These are phyloP conservation scores for Ramaria sp. DNA, from an alignment of 768 basidiomycete species.

Conservation along the genomic window DNA sequence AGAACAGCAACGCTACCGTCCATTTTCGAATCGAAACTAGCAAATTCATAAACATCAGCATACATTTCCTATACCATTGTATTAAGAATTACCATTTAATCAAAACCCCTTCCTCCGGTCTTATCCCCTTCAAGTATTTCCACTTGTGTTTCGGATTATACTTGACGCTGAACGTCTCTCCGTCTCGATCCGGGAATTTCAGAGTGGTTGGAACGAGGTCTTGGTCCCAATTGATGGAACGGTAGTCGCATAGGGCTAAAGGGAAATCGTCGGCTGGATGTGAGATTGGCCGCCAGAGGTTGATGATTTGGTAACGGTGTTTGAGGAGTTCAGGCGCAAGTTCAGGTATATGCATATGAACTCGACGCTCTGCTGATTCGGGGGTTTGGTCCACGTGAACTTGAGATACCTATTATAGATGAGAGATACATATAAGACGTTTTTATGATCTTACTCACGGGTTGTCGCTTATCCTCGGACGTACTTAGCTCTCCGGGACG, in stretches of 20 bases:
- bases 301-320: constrained; percentile 41
- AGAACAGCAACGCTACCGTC: constrained; percentile 40
- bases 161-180: constrained; percentile 31
- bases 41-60: too few relatives aligned
- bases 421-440: constrained; percentile 3
- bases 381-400: constrained; percentile 39
- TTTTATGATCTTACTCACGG: constrained; percentile 15
- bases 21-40: constrained; percentile 30
- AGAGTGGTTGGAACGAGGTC: constrained; percentile 30
- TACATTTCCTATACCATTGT: background rate
- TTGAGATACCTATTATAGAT: constrained; percentile 15
- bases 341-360: constrained; percentile 31
- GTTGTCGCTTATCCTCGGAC: constrained; percentile 31
- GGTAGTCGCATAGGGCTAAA: constrained; percentile 37
- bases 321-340: constrained; percentile 29
- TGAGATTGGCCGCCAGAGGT: constrained; percentile 43
- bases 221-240: constrained; percentile 25
- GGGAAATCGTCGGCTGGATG: constrained; percentile 37
- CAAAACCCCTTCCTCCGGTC: constrained; percentile 32
- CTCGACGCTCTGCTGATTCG: constrained; percentile 27
- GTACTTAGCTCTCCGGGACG: constrained; percentile 26
- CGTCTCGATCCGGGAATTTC: constrained; percentile 30
- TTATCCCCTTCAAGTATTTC: constrained; percentile 35
- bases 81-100: constrained; percentile 33
- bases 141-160: constrained; percentile 30